Evolutionary conservation across 441 rosid species (phyloP).

Genomic region (Arabidopsis hybrid): DNA sequence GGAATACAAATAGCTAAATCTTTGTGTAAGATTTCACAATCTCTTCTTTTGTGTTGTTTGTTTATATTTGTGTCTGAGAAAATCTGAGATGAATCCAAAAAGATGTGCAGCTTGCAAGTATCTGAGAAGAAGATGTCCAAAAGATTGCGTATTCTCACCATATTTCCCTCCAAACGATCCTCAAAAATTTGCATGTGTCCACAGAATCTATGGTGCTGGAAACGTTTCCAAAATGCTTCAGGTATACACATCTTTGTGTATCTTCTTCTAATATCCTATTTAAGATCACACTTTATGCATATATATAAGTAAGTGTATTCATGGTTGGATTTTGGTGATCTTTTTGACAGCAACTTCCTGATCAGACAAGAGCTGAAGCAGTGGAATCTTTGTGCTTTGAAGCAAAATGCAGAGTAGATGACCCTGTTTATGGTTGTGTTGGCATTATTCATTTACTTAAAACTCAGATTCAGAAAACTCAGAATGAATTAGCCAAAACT

Average conservation of each 20-base stretch:
- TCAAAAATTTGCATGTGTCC: slow-evolving; percentile 58
- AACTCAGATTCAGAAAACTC: slow-evolving; percentile 50
- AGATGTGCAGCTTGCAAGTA: slow-evolving; percentile 58
- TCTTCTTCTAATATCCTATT: background rate
- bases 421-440: slow-evolving; percentile 69
- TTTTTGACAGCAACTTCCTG: slow-evolving; percentile 53
- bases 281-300: slow-evolving; percentile 38
- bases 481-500: slow-evolving; percentile 49
- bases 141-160: slow-evolving; percentile 67
- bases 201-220: slow-evolving; percentile 71
- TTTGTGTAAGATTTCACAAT: slow-evolving; percentile 36
- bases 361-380: slow-evolving; percentile 49
- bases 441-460: slow-evolving; percentile 52
- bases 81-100: slow-evolving; percentile 45
- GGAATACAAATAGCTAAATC: slow-evolving; percentile 36
- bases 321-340: slow-evolving; percentile 14
- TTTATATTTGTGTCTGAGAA: background rate
- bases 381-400: slow-evolving; percentile 59
- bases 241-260: slow-evolving; percentile 42
- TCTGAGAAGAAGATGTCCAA: slow-evolving; percentile 66
- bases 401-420: slow-evolving; percentile 57
- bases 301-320: background rate
- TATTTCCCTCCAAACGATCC: slow-evolving; percentile 62
- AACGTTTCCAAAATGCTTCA: slow-evolving; percentile 68
- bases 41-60: slow-evolving; percentile 24